Evolutionary conservation across 352 stramenopile species (phyloP), one percentile per base, ranked within the genome.

Genomic region (Pythium apleroticum): DNA sequence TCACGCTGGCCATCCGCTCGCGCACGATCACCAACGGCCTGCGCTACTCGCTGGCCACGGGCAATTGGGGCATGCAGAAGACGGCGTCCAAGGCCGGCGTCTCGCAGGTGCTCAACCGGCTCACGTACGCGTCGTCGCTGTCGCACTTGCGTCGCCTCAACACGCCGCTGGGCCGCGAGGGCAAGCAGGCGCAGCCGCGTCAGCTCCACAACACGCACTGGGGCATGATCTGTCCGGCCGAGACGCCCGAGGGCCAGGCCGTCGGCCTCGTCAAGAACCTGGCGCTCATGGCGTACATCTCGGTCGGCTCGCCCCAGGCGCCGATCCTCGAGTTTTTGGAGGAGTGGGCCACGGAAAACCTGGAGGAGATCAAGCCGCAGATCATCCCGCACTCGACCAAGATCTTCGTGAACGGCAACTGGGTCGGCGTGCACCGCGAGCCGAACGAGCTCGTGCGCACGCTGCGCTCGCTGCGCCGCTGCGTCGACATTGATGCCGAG

Each of bases 201-300:
- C 97, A 99, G 80, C 80, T 99, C 28, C 98, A 99, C 84, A 99
- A 99, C 77, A 99, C 97, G 58, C 98, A 99, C 78, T 99, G 97
- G 97, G 98, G 98, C 45, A 99, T 99, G 96, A 98, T 99, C 39
- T 99, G 98, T 86, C 88, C 86, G 0, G 95, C 93, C 33, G 95
- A 99, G 73, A 99, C 97, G 7, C 96, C 96, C 4, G 96, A 99
- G 75, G 96, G 96, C 33, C 93, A 98, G 66, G 95, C 96, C 53
- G 88, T 97, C 55, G 95, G 96, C 60, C 86, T 99, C 17, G 95
- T 99, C 41, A 99, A 98, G 84, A 99, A 99, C 80, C 77, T 99
- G 65, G 97, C 98, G 9, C 77, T 99, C 43, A 99, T 99, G 97
- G 90, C 96, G 27, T 99, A 99, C 75, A 99, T 99, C 66, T 98